Evolutionary conservation across 176 grass and related monocot genomes (phyloP), one percentile per base, ranked within the genome.

Genomic region (Carex kokanica): DNA sequence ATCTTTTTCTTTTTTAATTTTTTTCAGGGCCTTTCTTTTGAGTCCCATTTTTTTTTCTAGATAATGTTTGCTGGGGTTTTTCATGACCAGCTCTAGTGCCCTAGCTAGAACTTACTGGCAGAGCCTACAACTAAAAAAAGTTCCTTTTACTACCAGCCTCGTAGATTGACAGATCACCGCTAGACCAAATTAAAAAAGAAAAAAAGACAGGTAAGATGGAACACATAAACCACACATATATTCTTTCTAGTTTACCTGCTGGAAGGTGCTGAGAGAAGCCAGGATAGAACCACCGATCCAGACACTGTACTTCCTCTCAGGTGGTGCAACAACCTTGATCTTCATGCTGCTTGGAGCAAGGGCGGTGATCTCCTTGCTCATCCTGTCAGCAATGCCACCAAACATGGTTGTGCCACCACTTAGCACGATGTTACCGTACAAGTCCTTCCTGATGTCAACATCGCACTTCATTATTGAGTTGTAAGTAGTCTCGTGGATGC

Each of bases 391-490:
- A 32, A 91, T 91, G 24, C 90, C 90, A 4, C 83, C 38, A 47
- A 91, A 91, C 90, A 91, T 91, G 84, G 90, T 91, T 18, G 90
- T 91, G 2, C 90, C 90, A 2, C 90, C 90, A 66, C 84, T 86
- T 31, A 91, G 90, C 4, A 91, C 90, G 18, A 91, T 91, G 74
- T 91, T 91, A 9, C 90, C 90, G n/a, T 91, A 91, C 49, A 91
- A 77, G 53, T 91, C 90, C 83, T 88, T 91, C 74, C 90, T 84
- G 72, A 91, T 91, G 81, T 91, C 90, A 9, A 91, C 86, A 43
- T 91, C 90, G 24, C 90, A 91, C 84, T 91, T 91, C 89, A 91
- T 91, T 85, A 91, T 91, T 52, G 86, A 88, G 83, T 91, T 91
- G 70, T 91, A 91, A 61, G 89, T 91, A 23, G 89, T 91, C 79